Percentiles rank a stretch among this genome's conserved stretches.
Evolutionary conservation across 345 rosid genomes (phyloP).

Genomic region (Heritiera littoralis): DNA sequence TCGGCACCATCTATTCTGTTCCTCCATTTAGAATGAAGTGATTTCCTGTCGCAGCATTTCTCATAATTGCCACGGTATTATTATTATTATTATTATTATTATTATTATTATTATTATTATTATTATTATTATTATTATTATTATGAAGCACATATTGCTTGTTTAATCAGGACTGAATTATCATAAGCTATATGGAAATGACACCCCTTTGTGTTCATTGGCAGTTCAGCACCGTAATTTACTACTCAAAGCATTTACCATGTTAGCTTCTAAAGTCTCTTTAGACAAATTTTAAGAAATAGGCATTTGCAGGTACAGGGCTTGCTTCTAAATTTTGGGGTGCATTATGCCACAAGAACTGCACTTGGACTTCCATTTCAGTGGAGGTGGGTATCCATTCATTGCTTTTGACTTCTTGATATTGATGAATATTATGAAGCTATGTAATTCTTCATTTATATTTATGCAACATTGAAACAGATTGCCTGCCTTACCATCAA

Average conservation of each 20-base stretch:
- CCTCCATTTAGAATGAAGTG: constrained; percentile 96
- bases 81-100: constrained; percentile 11
- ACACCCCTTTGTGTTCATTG: constrained; percentile 1
- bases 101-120: constrained; percentile 25
- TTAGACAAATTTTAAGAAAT: constrained; percentile 19
- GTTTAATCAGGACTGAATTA: background rate
- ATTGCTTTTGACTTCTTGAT: constrained; percentile 1
- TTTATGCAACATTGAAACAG: background rate
- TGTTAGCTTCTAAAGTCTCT: constrained; percentile 6
- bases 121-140: constrained; percentile 26
- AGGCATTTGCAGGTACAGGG: constrained; percentile 72
- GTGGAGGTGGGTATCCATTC: constrained; percentile 63
- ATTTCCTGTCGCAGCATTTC: constrained; percentile 89
- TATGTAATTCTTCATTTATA: background rate
- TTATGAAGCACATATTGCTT: constrained; percentile 16
- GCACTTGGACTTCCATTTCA: constrained; percentile 91
- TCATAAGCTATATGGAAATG: background rate
- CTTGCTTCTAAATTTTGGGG: constrained; percentile 94
- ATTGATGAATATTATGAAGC: constrained; percentile 13
- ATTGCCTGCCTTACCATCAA: background rate
- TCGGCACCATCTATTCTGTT: constrained; percentile 95
- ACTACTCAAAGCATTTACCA: background rate
- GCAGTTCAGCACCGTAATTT: background rate
- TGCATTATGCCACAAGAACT: constrained; percentile 87
- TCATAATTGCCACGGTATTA: constrained; percentile 82